Conservation (phyloP, 192 early-diverging fungal species). For the Fimicolochytrium jonesii region DNA sequence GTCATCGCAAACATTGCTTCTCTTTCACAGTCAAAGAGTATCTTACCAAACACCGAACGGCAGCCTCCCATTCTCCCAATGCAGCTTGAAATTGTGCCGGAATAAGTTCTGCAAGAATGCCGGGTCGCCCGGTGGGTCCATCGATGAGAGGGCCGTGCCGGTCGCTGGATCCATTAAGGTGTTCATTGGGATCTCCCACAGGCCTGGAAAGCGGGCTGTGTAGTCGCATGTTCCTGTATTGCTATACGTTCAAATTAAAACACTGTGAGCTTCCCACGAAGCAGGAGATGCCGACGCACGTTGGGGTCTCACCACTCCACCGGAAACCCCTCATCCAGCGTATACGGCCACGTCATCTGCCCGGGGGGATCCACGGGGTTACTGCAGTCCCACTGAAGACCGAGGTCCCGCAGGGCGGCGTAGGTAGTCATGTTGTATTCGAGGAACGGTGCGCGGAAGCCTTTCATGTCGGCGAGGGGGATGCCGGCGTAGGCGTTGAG, state of each 20-base stretch:
- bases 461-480: slow-evolving; percentile 51
- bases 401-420: slow-evolving; percentile 30
- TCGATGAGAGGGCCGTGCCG: slow-evolving; percentile 43
- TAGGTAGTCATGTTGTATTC: slow-evolving; percentile 49
- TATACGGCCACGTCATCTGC: slow-evolving; percentile 57
- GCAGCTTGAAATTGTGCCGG: slow-evolving; percentile 28
- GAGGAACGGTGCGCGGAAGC: slow-evolving; percentile 66
- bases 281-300: too few species aligned
- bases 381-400: slow-evolving; percentile 55
- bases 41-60: slow-evolving; percentile 2
- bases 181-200: slow-evolving; percentile 69
- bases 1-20: too few species aligned
- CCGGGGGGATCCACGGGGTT: slow-evolving; percentile 34
- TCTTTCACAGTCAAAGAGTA: slow-evolving; percentile 12
- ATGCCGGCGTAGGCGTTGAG: slow-evolving; percentile 57
- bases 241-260: neutral
- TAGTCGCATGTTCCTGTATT: slow-evolving; percentile 44
- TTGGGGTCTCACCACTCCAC: neutral
- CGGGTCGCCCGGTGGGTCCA: slow-evolving; percentile 42
- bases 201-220: slow-evolving; percentile 40
- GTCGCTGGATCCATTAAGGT: slow-evolving; percentile 42
- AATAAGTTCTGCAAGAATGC: slow-evolving; percentile 42
- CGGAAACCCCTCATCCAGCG: slow-evolving; percentile 54
- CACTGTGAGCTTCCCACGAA: too few species aligned
- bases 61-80: slow-evolving; percentile 4